Evolutionary conservation across 257 asterid species (phyloP).

Genomic region (Knoxia roxburghii): DNA sequence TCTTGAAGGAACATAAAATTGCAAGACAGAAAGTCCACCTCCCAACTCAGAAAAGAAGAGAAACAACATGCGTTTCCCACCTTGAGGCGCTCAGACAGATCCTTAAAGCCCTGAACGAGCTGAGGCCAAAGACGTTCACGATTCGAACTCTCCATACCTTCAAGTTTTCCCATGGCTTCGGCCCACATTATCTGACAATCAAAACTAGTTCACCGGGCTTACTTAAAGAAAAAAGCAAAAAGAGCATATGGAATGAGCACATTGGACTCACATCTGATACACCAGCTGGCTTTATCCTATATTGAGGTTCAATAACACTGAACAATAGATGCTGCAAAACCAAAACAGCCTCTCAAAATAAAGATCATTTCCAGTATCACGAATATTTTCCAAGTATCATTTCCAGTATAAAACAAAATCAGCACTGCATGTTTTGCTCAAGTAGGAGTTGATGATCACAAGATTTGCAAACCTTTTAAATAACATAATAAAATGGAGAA

Average conservation of each 20-base stretch:
- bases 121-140: conserved; percentile 98
- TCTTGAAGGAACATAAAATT: not conserved
- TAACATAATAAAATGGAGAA: not conserved
- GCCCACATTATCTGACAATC: conserved; percentile 93
- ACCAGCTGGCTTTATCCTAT: conserved; percentile 77
- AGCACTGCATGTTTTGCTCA: not conserved
- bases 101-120: conserved; percentile 89
- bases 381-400: not conserved
- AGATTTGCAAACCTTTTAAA: not conserved
- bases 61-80: conserved; percentile 28
- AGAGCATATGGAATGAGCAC: conserved; percentile 9
- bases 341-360: conserved; percentile 12
- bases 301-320: conserved; percentile 86
- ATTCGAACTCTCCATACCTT: conserved; percentile 93
- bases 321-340: conserved; percentile 86
- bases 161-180: conserved; percentile 91
- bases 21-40: not conserved
- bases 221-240: conserved; percentile 14
- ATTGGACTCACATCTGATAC: conserved; percentile 87
- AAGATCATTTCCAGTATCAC: not conserved
- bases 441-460: not conserved
- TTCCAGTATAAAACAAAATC: not conserved
- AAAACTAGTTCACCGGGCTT: conserved; percentile 39
- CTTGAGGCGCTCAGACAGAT: conserved; percentile 92
- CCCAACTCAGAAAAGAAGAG: conserved; percentile 3